Evolutionary conservation across 441 rosid species (phyloP), one percentile per base, ranked within the genome.

Genomic region (Populus tomentosa): DNA sequence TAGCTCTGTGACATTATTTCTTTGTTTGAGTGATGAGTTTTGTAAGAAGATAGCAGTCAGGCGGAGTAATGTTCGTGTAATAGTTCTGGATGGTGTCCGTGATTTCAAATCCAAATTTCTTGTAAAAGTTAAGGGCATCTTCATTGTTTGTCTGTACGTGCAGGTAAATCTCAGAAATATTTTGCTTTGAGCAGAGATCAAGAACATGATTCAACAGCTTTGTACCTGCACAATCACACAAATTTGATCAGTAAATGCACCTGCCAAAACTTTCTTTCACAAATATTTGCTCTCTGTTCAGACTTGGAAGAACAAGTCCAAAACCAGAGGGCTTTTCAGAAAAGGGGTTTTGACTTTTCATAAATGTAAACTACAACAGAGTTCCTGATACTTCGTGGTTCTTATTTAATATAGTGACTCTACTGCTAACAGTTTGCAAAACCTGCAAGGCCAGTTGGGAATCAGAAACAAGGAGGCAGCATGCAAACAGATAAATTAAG

Each of bases 91-190:
- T 92, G 77, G 95, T 91, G 32, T 91, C 94, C 4, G 93, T 90
- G 82, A 93, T 88, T 75, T 89, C 90, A 78, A 93, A 95, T 61
- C 91, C 99, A 69, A 93, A 93, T 84, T 93, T 95, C 90, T 91
- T 93, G 80, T 93, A 95, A 81, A 95, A 93, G 82, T 87, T 91
- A 87, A 93, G 90, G 24, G 97, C 97, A 33, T 95, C 97, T 61
- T 93, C 94, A 71, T 95, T 95, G 88, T 92, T 91, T 59, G 97
- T 93, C 88, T 95, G 98, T 77, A 95, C 98, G 36, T 95, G 98
- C 89, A 95, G 90, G 90, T 92, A 95, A 80, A 93, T 84, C 84
- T 93, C 98, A 9, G 87, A 83, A 53, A 90, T 88, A 85, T 85
- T 90, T 82, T 88, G 91, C 89, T 88, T 91, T 69, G 82, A 77